Base-by-base conservation (phyloP, 2,329 filamentous ascomycete genomes). In the Lasiodiplodia sp. region DNA sequence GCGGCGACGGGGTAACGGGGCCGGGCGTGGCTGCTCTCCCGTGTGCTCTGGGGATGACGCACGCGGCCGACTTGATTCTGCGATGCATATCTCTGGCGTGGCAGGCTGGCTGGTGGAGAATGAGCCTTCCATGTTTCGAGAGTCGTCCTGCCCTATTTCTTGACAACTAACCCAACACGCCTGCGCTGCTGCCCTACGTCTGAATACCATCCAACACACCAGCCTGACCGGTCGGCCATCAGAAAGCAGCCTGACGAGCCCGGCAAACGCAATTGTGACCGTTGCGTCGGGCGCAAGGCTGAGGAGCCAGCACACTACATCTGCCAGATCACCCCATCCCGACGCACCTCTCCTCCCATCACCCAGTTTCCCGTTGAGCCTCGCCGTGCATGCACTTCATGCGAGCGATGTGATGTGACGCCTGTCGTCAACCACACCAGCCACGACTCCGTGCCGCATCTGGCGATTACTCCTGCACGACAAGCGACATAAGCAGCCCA, bases 381-480 rank as follows among this genome's bases (percentile, higher is more conserved):
- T 64, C 60, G 47, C 60, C 60, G 60, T 64, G 60, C 60, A 64
- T 64, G 38, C 58, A 34, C 11, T 64, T n/a, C 60, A 52, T 52
- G 60, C 60, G 60, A 37, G 60, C 60, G 47, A 64, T 52, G 60
- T 64, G 60, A 64, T 64, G 60, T 64, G 60, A 64, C 60, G 47
- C 25, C 31, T 21, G 44, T 21, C 60, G 47, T 28, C 60, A 52
- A 38, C 60, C 47, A 64, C 60, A 64, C 60, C 60, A 52, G 51
- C 60, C 47, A 64, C 60, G 28, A 52, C 6, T n/a, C 47, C 25
- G 44, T 64, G 47, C 60, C 60, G 44, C 23, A 34, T 64, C 51
- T 23, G 60, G 60, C 60, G 44, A 64, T 52, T 52, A 52, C 25
- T 52, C 60, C 60, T 64, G 60, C 60, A 53, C 60, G 47, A 52